phyloP scores from a whole-genome alignment of 163 green algal genomes.

The Coccomyxa subellipsoidea region DNA sequence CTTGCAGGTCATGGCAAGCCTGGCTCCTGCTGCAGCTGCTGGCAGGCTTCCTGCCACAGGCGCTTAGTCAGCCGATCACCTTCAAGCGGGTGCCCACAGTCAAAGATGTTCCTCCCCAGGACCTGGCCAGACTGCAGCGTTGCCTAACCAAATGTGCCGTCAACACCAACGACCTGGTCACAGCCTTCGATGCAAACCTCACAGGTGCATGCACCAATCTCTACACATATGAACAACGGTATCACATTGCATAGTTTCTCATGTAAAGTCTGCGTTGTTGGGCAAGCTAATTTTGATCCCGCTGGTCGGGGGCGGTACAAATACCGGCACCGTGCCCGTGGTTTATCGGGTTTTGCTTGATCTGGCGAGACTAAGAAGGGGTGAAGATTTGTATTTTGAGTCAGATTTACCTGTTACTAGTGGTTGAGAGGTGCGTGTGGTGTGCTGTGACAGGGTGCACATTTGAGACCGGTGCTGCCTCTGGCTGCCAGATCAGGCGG shows the following conservation, averaged over 20 bases:
- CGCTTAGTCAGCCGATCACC: neutral
- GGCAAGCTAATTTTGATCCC: neutral
- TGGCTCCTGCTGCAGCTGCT: neutral
- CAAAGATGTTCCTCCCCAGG: neutral
- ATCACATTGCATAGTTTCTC: too few species aligned
- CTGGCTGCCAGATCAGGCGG: neutral
- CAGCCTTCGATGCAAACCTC: neutral
- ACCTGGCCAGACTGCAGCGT: neutral
- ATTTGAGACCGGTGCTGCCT: neutral
- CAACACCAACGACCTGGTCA: neutral
- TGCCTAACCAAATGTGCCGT: neutral
- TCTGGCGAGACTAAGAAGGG: neutral
- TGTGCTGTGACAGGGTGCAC: neutral
- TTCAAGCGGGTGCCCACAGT: neutral
- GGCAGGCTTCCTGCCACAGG: neutral
- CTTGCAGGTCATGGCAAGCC: neutral
- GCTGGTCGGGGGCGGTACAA: too few species aligned
- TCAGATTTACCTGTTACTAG: neutral
- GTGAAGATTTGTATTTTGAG: neutral
- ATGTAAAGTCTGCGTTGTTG: too few species aligned
- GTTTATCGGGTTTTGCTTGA: neutral
- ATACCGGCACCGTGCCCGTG: too few species aligned
- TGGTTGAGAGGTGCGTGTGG: too few species aligned
- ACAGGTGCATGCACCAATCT: too few species aligned
- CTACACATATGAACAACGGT: too few species aligned